These are phyloP conservation scores for Climacium dendroides DNA, from an alignment of 225 moss, liverwort and hornwort genomes.

Conservation along the genomic window DNA sequence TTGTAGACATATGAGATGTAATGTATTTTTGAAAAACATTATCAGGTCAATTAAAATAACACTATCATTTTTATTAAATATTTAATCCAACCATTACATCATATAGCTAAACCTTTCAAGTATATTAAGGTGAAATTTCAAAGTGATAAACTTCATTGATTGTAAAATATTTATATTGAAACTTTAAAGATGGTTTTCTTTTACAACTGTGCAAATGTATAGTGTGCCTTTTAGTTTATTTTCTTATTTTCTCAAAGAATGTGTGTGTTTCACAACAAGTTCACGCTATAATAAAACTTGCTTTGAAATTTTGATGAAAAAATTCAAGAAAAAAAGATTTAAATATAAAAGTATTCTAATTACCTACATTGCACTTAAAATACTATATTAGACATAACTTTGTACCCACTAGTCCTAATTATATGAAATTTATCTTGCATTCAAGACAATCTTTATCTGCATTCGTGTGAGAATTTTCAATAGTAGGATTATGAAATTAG, in stretches of 20 bases:
- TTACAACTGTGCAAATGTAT: background rate
- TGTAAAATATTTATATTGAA: background rate
- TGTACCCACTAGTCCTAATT: background rate
- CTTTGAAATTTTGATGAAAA: too few relatives aligned
- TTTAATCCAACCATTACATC: background rate
- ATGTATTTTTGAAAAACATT: too few relatives aligned
- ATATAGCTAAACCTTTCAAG: background rate
- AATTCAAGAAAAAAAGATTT: too few relatives aligned
- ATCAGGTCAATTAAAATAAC: accelerated
- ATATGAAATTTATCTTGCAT: background rate
- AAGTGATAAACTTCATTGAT: background rate
- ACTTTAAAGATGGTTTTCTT: too few relatives aligned
- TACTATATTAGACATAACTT: background rate
- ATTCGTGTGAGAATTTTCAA: background rate
- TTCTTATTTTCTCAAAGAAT: accelerated
- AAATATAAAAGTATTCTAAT: background rate
- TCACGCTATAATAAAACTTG: too few relatives aligned
- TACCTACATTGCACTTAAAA: too few relatives aligned
- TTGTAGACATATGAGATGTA: background rate
- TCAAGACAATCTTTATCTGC: background rate
- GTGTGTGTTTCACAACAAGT: accelerated
- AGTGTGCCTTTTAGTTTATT: background rate
- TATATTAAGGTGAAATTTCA: background rate
- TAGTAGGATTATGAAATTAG: background rate
- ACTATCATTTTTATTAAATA: too few relatives aligned